These are phyloP conservation scores for Macrophomina phaseolina DNA, from an alignment of 2,329 filamentous ascomycete species.

Conservation along the genomic window DNA sequence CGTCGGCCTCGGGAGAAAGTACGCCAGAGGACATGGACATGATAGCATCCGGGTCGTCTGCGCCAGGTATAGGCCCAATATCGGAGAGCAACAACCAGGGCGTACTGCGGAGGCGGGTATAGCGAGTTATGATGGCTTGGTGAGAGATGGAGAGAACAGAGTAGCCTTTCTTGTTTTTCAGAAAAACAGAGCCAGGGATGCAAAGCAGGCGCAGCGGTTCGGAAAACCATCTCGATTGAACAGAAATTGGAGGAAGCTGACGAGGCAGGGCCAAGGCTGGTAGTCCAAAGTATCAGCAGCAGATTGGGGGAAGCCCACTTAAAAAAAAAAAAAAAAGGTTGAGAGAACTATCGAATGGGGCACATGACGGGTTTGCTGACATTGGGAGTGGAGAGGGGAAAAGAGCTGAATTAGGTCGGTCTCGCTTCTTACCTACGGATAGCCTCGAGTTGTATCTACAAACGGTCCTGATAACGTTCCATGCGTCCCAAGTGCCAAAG, in stretches of 20 bases:
- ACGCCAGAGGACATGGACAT: constrained; percentile 44
- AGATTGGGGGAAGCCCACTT: too few species aligned
- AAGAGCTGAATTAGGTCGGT: constrained; percentile 20
- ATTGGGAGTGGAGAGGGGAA: background rate
- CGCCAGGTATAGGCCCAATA: constrained; percentile 60
- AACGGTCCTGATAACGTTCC: constrained; percentile 83
- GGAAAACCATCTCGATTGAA: constrained; percentile 68
- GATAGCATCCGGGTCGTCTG: constrained; percentile 48
- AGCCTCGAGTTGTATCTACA: constrained; percentile 86
- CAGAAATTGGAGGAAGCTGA: constrained; percentile 60
- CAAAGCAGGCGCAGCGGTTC: constrained; percentile 65
- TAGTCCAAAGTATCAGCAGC: constrained; percentile 18
- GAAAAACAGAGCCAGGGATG: constrained; percentile 59
- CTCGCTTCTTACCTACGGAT: constrained; percentile 73
- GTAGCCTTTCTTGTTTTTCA: constrained; percentile 64
- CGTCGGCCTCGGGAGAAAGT: constrained; percentile 49
- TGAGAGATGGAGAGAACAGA: constrained; percentile 64
- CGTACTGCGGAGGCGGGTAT: constrained; percentile 61
- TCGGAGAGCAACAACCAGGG: constrained; percentile 68
- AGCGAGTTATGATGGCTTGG: constrained; percentile 62
- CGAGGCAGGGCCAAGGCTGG: constrained; percentile 64
- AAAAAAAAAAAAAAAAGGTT: too few species aligned
- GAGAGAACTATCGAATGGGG: too few species aligned
- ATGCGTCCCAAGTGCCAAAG: constrained; percentile 89
- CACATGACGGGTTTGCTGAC: too few species aligned